Conservation (phyloP, 805 yeast species). For the Candida jianshihensis region DNA sequence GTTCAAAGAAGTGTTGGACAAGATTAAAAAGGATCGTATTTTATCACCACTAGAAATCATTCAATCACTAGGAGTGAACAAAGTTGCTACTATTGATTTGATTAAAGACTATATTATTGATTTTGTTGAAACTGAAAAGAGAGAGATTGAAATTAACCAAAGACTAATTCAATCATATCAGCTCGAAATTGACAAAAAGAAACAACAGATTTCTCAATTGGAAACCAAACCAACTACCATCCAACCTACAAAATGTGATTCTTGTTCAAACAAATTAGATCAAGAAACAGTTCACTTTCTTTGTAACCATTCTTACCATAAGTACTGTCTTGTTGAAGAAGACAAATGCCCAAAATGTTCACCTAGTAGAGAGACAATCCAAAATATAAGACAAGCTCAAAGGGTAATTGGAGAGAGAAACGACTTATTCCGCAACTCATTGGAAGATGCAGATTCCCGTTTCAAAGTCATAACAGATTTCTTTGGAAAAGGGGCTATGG, state of each 20-base stretch:
- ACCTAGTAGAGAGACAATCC: constrained; percentile 61
- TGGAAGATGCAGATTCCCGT: constrained; percentile 48
- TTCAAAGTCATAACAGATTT: constrained; percentile 75
- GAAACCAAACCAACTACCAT: constrained; percentile 31
- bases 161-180: constrained; percentile 63
- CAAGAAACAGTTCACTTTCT: constrained; percentile 78
- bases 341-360: constrained; percentile 70
- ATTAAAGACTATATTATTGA: constrained; percentile 63
- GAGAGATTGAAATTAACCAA: constrained; percentile 62
- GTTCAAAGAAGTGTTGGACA: constrained; percentile 41
- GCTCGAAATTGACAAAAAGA: constrained; percentile 52
- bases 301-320: constrained; percentile 84
- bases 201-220: constrained; percentile 45
- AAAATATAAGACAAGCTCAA: constrained; percentile 51
- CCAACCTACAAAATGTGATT: constrained; percentile 22
- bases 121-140: constrained; percentile 49
- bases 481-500: constrained; percentile 85
- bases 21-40: constrained; percentile 43
- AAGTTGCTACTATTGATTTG: constrained; percentile 62
- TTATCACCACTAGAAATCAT: constrained; percentile 73
- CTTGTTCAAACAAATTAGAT: constrained; percentile 41
- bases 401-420: constrained; percentile 53
- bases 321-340: constrained; percentile 60
- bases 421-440: constrained; percentile 53
- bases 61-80: constrained; percentile 55